phyloP scores from a whole-genome alignment of 2,329 filamentous ascomycete genomes.

The Didymella sp. region DNA sequence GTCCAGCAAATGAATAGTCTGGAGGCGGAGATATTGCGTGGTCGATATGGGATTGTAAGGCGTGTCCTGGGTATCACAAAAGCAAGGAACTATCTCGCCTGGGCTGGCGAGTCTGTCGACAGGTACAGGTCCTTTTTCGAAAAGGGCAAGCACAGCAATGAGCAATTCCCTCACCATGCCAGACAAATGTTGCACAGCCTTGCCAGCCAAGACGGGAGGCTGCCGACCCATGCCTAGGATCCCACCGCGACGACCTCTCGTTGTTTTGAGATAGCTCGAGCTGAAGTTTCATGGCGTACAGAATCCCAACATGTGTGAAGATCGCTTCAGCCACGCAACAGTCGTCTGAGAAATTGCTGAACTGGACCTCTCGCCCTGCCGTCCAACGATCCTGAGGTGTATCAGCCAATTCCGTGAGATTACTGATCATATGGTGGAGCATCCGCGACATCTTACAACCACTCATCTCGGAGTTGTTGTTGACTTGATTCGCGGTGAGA shows the following conservation, averaged over 20 bases:
- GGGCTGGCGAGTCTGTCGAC: not conserved
- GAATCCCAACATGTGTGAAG: not conserved
- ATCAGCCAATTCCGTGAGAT: too few species aligned
- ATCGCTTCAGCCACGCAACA: not conserved
- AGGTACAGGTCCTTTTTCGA: not conserved
- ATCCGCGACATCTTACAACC: not conserved
- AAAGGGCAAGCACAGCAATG: not conserved
- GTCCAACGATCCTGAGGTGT: not conserved
- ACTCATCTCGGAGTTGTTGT: not conserved
- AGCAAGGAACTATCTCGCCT: not conserved
- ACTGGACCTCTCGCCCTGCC: not conserved
- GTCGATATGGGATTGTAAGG: not conserved
- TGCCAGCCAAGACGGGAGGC: conserved; percentile 5
- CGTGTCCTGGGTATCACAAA: not conserved
- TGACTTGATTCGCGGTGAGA: not conserved
- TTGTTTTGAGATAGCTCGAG: not conserved
- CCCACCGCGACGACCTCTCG: not conserved
- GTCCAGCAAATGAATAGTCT: not conserved
- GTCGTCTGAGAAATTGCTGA: not conserved
- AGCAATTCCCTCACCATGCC: not conserved
- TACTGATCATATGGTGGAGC: not conserved
- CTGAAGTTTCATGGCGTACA: not conserved
- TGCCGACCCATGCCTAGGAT: not conserved
- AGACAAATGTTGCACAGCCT: not conserved
- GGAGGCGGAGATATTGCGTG: not conserved